Conservation (phyloP, 345 rosid species). For the Stellera chamaejasme region DNA sequence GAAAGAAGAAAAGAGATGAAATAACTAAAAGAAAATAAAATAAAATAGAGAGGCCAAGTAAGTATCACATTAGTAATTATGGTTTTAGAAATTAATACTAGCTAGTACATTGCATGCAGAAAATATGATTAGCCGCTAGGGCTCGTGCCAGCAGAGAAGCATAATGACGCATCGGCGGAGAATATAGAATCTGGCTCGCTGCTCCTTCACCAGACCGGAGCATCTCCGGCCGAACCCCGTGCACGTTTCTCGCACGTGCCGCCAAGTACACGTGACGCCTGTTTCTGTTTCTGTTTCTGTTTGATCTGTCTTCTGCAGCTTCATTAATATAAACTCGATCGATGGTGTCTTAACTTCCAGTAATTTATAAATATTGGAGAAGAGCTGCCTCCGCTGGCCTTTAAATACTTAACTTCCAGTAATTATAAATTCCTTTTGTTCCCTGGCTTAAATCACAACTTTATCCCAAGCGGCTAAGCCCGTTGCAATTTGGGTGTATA, state of each 20-base stretch:
- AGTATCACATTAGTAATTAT: too few species aligned
- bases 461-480: neutral
- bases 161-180: constrained; percentile 52
- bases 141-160: constrained; percentile 57
- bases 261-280: constrained; percentile 18
- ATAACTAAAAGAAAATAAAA: too few species aligned
- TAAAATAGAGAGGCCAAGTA: too few species aligned
- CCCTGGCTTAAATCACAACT: constrained; percentile 7
- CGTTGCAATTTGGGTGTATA: neutral
- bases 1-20: neutral
- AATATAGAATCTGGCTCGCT: constrained; percentile 52
- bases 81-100: constrained; percentile 6
- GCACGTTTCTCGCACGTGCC: constrained; percentile 29
- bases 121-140: too few species aligned
- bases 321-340: neutral
- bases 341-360: too few species aligned
- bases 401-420: constrained; percentile 24
- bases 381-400: constrained; percentile 10
- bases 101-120: constrained; percentile 14
- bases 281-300: neutral
- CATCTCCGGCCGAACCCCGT: constrained; percentile 34
- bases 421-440: neutral
- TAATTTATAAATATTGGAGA: neutral
- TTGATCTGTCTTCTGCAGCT: constrained; percentile 16
- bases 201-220: constrained; percentile 41